Conservation (phyloP, 441 rosid species). For the Hypseocharis bilobata region DNA sequence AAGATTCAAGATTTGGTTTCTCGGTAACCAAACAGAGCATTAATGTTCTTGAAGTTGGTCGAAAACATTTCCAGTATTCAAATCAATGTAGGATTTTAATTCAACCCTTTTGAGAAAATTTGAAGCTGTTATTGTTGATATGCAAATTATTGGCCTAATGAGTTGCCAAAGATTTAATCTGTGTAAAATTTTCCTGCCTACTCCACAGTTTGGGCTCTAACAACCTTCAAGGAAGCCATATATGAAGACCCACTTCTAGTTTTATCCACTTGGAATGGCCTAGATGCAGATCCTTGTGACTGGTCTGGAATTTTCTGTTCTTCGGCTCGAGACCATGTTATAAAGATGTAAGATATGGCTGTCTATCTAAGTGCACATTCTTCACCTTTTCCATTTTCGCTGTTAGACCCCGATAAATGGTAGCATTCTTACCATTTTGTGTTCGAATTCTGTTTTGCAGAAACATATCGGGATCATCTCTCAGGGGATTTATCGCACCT, state of each 20-base stretch:
- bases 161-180: slow-evolving; percentile 3
- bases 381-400: not conserved
- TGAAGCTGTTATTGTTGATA: not conserved
- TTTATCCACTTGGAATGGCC: slow-evolving; percentile 68
- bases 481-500: slow-evolving; percentile 80
- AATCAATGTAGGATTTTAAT: slow-evolving; percentile 1
- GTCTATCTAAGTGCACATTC: not conserved
- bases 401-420: not conserved
- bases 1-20: slow-evolving; percentile 6
- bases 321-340: slow-evolving; percentile 47
- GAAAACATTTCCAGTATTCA: slow-evolving; percentile 6
- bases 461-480: slow-evolving; percentile 55
- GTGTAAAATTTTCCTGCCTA: slow-evolving; percentile 19
- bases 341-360: slow-evolving; percentile 57
- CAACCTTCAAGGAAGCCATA: slow-evolving; percentile 69
- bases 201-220: slow-evolving; percentile 57
- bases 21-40: slow-evolving; percentile 7
- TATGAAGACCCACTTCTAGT: slow-evolving; percentile 68
- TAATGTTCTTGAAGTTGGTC: not conserved
- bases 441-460: slow-evolving; percentile 34
- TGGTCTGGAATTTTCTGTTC: slow-evolving; percentile 70
- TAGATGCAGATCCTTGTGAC: slow-evolving; percentile 73
- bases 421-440: not conserved
- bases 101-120: not conserved
- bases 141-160: not conserved